Evolutionary conservation across 2,329 filamentous ascomycete species (phyloP).

Genomic region (Purpureocillium takamizusanense): DNA sequence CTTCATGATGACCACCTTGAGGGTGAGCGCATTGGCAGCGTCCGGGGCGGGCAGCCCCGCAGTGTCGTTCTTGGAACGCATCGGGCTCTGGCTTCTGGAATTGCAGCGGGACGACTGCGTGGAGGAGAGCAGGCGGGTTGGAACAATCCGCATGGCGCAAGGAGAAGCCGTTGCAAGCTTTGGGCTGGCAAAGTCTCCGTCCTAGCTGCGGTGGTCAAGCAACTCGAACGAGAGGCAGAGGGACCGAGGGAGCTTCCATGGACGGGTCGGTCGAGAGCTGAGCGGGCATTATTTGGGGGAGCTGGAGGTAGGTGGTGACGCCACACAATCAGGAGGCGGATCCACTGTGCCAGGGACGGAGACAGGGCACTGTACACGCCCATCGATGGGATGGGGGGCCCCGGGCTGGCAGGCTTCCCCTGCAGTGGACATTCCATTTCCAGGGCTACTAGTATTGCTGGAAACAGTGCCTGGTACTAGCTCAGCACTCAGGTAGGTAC

Average conservation of each 20-base stretch:
- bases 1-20: constrained; percentile 44
- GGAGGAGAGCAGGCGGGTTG: constrained; percentile 41
- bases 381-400: no score
- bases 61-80: constrained; percentile 39
- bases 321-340: not conserved
- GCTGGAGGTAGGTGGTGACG: constrained; percentile 2
- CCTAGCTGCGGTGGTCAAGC: not conserved
- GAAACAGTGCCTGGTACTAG: no score
- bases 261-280: no score
- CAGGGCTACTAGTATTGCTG: no score
- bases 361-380: no score
- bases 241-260: no score
- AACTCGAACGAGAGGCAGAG: not conserved
- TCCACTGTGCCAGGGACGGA: no score
- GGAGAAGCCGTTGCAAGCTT: constrained; percentile 4
- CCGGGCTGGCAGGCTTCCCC: no score
- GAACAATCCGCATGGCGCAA: constrained; percentile 45
- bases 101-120: constrained; percentile 18
- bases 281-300: not conserved
- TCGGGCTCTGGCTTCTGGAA: constrained; percentile 34
- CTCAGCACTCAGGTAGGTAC: no score
- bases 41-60: constrained; percentile 23
- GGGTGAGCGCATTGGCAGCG: constrained; percentile 32
- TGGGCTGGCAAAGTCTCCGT: no score
- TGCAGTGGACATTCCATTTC: no score